A percentile compares a stretch with the other conserved stretches of the same genome.
phyloP scores from a whole-genome alignment of 1,284 basidiomycete genomes.

The Calocybe gambosa region DNA sequence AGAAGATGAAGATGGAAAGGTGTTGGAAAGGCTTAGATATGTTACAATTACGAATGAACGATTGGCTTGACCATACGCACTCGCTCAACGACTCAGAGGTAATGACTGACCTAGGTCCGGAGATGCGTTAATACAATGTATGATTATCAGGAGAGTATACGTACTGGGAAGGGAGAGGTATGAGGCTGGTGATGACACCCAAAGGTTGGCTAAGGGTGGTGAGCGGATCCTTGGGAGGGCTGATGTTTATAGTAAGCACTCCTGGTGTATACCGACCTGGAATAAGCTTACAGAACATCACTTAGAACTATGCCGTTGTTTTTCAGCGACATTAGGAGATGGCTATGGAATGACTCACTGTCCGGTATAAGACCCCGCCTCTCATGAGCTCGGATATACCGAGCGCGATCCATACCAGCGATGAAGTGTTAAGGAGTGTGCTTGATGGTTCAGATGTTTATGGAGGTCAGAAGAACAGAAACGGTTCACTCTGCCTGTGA shows the following conservation, averaged over 20 bases:
- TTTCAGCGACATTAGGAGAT: neutral
- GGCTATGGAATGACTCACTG: slow-evolving; percentile 5
- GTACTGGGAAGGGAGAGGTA: slow-evolving; percentile 1
- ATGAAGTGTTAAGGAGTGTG: slow-evolving; percentile 8
- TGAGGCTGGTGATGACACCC: neutral
- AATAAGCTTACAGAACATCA: slow-evolving; percentile 1
- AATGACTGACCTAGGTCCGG: neutral
- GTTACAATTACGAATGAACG: neutral
- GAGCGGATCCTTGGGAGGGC: neutral
- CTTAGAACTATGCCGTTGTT: neutral
- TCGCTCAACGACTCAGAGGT: slow-evolving; percentile 6
- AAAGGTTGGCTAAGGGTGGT: slow-evolving; percentile 1
- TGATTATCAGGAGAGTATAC: neutral
- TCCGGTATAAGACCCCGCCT: slow-evolving; percentile 1
- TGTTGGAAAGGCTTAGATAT: slow-evolving; percentile 1
- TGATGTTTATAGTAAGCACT: neutral
- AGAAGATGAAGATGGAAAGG: neutral
- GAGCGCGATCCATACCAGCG: slow-evolving; percentile 1
- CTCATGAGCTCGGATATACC: slow-evolving; percentile 7
- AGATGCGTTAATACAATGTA: neutral
- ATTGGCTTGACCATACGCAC: neutral
- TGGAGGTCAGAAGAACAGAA: neutral
- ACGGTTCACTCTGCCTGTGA: neutral
- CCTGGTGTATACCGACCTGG: neutral
- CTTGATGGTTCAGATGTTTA: neutral